Base-by-base conservation (phyloP, 371 early-diverging fungal genomes). In the Rhizopus arrhizus region DNA sequence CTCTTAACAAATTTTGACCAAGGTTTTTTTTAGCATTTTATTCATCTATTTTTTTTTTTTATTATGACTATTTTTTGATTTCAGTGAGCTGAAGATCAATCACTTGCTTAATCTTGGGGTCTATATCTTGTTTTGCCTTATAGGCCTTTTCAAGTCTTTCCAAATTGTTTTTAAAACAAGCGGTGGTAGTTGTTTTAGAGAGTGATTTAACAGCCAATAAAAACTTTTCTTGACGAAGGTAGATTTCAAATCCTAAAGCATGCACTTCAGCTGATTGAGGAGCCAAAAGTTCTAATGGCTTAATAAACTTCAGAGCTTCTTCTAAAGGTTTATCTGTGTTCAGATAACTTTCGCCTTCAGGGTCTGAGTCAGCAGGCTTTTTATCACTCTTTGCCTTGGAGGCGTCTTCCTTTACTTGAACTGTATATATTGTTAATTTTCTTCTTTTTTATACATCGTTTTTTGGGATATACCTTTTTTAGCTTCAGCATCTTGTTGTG, bases 171-270 rank as follows among this genome's bases (percentile, higher is more conserved):
- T 81, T 75, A 8, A 89, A 69, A 31, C 68, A 59, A 13, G 86
- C 75, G 47, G 85, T 71, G 41, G 82, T 66, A 46, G 75, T 59
- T 4, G 83, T 82, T 55, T 83, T 82, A 51, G 86, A 70, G 65
- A 95, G 73, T 16, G 86, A 69, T 70, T 81, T 87, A 58, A 88
- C 70, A 3, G 91, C 93, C 59, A 92, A 72, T 45, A 93, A 69
- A 66, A 84, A 85, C 72, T 91, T 92, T 61, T 85, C 81, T 84
- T 90, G 92, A 53, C 91, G 84, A 58, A 90, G 52, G 63, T 92
- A 92, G 12, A 94, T 85, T 56, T 89, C 89, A 63, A 86, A 87
- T 16, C 86, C 89, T 49, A 91, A 75, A 16, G 83, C 56, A 52
- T 92, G 89, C 7, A 88, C 85, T 58, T 89, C 85, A 13, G 81